Base-by-base conservation (phyloP, 768 basidiomycete genomes). In the Tubosaeta sp. region DNA sequence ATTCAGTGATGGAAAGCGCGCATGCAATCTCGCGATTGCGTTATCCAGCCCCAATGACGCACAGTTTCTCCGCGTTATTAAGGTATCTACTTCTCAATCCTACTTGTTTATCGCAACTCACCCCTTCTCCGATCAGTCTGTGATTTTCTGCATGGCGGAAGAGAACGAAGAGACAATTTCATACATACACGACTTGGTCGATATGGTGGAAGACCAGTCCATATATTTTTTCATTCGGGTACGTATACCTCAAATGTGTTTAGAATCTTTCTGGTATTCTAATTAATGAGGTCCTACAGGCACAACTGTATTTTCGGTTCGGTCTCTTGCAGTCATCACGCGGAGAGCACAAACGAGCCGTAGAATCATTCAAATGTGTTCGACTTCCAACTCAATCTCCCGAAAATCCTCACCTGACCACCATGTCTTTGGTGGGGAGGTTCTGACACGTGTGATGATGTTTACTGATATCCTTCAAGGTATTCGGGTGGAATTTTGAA, bases 401-500 rank as follows among this genome's bases (percentile, higher is more conserved):
- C 14, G 34, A 49, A 41, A 19, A 26, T 43, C 51, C 48, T 34
- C 31, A 38, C 17, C 22, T 53, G 39, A 56, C 47, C 6, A 50
- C 41, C 26, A 41, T 56, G 13, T 56, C 55, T 3, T 29, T 56
- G 47, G 52, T 53, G n/a, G 12, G 41, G 5, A 14, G 29, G 26
- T 48, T 10, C 22, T 19, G 5, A 22, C 14, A n/a, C 2, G 22
- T 34, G 29, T 17, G 7, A 26, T 25, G 25, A n/a, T 26, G 12
- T 46, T 17, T 12, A 34, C 12, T 41, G 22, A 46, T 6, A 13
- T 46, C 26, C 38, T 27, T 43, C 46, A 17, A 53, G 52, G 13
- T 50, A 11, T 56, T 56, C 14, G 25, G 33, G 6, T 56, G 55
- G 55, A 41, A 27, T 13, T 56, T 56, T 14, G 46, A 52, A 27